Conservation (phyloP, 768 basidiomycete genomes). For the Amanita polypyramis region DNA sequence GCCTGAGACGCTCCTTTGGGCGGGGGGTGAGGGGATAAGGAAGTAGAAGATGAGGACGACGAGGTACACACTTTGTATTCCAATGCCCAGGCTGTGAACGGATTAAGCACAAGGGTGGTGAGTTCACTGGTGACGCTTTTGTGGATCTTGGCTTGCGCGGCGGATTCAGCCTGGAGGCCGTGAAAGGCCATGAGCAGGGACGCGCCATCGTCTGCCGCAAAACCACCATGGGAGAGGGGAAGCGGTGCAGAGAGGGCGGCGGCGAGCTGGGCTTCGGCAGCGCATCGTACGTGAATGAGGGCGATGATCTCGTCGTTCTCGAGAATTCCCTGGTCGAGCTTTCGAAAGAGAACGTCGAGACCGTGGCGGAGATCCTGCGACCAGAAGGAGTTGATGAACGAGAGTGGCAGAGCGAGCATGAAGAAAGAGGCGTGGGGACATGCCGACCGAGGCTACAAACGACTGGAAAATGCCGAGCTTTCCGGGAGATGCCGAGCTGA, state of each 20-base stretch:
- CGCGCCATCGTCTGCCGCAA: conserved; percentile 75
- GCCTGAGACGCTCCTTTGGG: conserved; percentile 56
- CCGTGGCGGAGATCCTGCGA: conserved; percentile 82
- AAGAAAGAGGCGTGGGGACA: conserved; percentile 73
- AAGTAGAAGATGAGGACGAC: conserved; percentile 8
- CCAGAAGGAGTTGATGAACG: conserved; percentile 93
- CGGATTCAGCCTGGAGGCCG: conserved; percentile 67
- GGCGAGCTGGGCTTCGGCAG: conserved; percentile 59
- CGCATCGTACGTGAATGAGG: conserved; percentile 76
- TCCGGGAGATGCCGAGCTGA: not conserved
- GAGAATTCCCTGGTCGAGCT: conserved; percentile 65
- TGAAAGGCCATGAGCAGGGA: conserved; percentile 72
- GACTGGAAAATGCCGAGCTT: too few relatives aligned
- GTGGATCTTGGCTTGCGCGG: conserved; percentile 66
- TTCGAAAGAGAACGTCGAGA: conserved; percentile 63
- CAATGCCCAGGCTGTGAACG: conserved; percentile 73
- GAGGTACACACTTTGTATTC: conserved; percentile 47
- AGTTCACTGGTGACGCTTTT: conserved; percentile 65
- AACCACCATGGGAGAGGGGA: conserved; percentile 36
- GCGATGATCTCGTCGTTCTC: conserved; percentile 79
- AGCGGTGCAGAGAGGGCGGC: conserved; percentile 41
- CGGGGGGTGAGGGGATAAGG: conserved; percentile 8
- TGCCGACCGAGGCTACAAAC: too few relatives aligned
- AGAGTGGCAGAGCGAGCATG: conserved; percentile 79
- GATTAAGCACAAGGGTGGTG: conserved; percentile 62